Conservation (phyloP, 192 early-diverging fungal genomes). For the Linnemannia hyalina region DNA sequence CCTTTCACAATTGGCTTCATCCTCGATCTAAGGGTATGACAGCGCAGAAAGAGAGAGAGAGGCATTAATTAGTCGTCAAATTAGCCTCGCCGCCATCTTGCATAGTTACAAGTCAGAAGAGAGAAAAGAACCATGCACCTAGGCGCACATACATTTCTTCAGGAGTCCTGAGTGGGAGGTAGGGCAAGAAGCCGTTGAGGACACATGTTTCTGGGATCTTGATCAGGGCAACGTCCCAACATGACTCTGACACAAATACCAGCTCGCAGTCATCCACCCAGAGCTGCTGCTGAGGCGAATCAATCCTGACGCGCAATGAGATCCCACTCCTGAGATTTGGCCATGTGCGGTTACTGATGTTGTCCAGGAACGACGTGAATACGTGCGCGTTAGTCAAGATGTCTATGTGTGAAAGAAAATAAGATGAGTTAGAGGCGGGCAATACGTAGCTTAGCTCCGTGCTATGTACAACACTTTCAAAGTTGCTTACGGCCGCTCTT, state of each 20-base stretch:
- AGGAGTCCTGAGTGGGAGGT: conserved; percentile 30
- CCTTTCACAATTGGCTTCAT: conserved; percentile 36
- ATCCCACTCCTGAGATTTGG: conserved; percentile 43
- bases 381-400: conserved; percentile 57
- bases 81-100: no score
- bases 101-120: background rate
- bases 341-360: conserved; percentile 43
- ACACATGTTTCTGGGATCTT: conserved; percentile 51
- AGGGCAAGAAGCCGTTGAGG: conserved; percentile 48
- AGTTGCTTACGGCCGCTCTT: conserved; percentile 56
- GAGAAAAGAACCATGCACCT: background rate
- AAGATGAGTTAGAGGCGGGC: background rate
- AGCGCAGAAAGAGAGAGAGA: no score
- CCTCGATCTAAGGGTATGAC: conserved; percentile 15
- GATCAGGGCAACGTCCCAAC: conserved; percentile 58
- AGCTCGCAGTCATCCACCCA: conserved; percentile 54
- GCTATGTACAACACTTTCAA: background rate
- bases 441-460: no score
- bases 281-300: conserved; percentile 54
- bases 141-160: conserved; percentile 24
- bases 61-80: background rate
- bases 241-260: conserved; percentile 51
- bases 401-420: conserved; percentile 14
- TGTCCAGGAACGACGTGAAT: conserved; percentile 55
- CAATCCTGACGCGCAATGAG: conserved; percentile 44